Evolutionary conservation across 192 early-diverging fungal species (phyloP).

Genomic region (Coemansia sp.): DNA sequence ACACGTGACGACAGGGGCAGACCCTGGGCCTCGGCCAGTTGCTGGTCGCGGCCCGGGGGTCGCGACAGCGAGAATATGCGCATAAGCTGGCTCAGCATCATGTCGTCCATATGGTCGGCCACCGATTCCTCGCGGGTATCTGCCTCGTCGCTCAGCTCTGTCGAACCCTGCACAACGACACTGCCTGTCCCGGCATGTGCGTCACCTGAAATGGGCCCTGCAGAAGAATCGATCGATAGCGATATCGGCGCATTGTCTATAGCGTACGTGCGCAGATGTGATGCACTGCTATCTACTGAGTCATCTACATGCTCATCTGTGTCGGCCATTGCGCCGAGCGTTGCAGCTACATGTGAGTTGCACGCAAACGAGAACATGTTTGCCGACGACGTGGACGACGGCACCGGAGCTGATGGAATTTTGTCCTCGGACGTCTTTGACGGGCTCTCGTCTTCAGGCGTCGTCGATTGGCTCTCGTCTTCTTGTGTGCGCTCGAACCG

Average conservation of each 20-base stretch:
- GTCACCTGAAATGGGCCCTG: background rate
- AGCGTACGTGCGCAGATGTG: background rate
- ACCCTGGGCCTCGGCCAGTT: conserved; percentile 48
- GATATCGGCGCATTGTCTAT: background rate
- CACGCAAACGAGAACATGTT: background rate
- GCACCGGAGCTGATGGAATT: background rate
- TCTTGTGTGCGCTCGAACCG: background rate
- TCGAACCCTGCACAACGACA: too few species aligned
- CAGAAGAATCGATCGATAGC: too few species aligned
- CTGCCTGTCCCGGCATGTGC: too few species aligned
- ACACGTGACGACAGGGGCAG: conserved; percentile 45
- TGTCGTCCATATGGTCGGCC: conserved; percentile 6
- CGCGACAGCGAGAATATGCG: conserved; percentile 38
- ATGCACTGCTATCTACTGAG: background rate
- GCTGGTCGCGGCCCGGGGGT: conserved; percentile 27
- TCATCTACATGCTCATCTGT: too few species aligned
- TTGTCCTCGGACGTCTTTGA: background rate
- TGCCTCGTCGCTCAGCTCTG: background rate
- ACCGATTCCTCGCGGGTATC: background rate
- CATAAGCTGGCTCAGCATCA: conserved; percentile 31
- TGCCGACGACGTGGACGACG: background rate
- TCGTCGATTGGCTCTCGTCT: background rate
- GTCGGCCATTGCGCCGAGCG: background rate
- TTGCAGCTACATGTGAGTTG: background rate
- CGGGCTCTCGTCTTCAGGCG: background rate